Evolutionary conservation across 1,139 yeast species (phyloP), one percentile per base, ranked within the genome.

Genomic region (Diutina scorzettiae): DNA sequence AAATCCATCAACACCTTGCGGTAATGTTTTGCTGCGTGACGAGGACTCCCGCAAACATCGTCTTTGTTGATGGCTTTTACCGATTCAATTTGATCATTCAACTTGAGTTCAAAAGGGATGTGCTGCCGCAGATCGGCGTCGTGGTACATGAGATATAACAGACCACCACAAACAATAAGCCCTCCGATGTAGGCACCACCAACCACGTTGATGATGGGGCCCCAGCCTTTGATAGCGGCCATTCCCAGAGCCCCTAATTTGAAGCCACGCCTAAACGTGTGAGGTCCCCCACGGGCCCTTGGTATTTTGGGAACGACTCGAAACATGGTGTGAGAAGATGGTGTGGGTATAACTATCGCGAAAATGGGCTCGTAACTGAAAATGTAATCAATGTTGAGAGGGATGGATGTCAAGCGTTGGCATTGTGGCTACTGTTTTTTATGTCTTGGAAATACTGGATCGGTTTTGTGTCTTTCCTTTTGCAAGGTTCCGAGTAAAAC

Each of bases 171-270:
- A 1, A 68, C 68, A 11, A 66, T 40, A 29, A 66, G 54, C 1
- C 70, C 69, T 5, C 73, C 73, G 41, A 67, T 53, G 49, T 69
- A 69, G 11, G 69, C 71, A 2, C 72, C 73, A 3, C 69, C 67
- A 8, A 65, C 39, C 20, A 66, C 58, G 48, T 66, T 67, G 33
- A 64, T 44, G 8, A 62, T 51, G 36, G 58, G 53, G 18, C 69
- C 65, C 55, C 60, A 63, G 16, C 62, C 59, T 42, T 53, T 54
- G 17, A 58, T 53, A 3, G 61, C 62, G 5, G 40, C 40, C 17
- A 19, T 17, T 7, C 40, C 40, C 24, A 11, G 24, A 17, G 40
- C 12, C 7, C 31, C 12, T n/a, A 25, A 11, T 5, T 37, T 37
- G 40, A 25, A 11, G 7, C 29, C 27, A 16, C 42, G 28, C 8